Percentiles rank a stretch among this genome's conserved stretches.
phyloP scores from a whole-genome alignment of 805 yeast genomes.

The Wickerhamomyces sydowiorum region DNA sequence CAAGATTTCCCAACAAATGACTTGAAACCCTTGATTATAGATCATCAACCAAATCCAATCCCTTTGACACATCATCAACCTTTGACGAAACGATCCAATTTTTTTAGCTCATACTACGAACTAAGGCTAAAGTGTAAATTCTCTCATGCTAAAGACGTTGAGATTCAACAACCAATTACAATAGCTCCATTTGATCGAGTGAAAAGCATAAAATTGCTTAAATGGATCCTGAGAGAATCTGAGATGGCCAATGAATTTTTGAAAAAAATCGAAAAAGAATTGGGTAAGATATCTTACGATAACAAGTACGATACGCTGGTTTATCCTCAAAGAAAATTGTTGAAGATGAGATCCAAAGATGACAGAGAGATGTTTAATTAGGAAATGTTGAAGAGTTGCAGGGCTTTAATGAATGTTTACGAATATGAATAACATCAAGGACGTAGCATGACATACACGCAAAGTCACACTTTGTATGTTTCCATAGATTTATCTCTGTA shows the following conservation, averaged over 20 bases:
- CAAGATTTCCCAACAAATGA: conserved; percentile 14
- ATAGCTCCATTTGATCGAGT: conserved; percentile 47
- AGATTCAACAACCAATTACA: conserved; percentile 44
- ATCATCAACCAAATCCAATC: conserved; percentile 13
- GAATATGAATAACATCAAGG: neutral
- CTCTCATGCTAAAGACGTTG: conserved; percentile 43
- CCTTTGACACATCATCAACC: conserved; percentile 40
- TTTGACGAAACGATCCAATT: conserved; percentile 44
- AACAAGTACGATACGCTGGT: conserved; percentile 25
- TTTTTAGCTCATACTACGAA: conserved; percentile 49
- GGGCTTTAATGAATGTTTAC: conserved; percentile 2
- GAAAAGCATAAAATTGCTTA: conserved; percentile 42
- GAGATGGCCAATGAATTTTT: conserved; percentile 33
- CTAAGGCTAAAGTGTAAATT: conserved; percentile 43
- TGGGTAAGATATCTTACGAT: conserved; percentile 29
- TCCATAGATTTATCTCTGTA: too few species aligned
- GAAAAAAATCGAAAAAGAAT: conserved; percentile 25
- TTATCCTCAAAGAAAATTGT: conserved; percentile 25
- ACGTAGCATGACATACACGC: too few species aligned
- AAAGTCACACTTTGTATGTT: too few species aligned
- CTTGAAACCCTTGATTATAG: conserved; percentile 24
- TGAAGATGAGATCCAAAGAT: conserved; percentile 13
- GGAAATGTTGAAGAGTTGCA: too few species aligned
- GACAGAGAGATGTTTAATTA: conserved; percentile 16
- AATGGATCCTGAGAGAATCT: conserved; percentile 49